Evolutionary conservation across 2,329 filamentous ascomycete species (phyloP), one percentile per base, ranked within the genome.

Genomic region (Cladosporium colombiae): DNA sequence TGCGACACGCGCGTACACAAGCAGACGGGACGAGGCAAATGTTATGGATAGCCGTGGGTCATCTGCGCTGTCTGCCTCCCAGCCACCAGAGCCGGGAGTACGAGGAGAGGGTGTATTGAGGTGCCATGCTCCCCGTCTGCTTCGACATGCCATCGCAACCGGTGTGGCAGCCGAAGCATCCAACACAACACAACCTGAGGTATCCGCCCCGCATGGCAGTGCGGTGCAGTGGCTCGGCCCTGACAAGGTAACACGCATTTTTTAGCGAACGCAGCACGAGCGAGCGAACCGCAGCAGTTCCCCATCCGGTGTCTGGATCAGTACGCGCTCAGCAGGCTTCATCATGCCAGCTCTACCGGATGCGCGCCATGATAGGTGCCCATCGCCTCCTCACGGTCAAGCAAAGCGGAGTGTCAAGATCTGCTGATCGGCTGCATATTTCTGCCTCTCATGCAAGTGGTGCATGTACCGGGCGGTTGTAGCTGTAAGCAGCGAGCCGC

Each of bases 291-390:
- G n/a, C 40, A 46, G 40, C 40, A 46, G 3, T 18, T 23, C n/a
- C 40, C 8, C 40, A 44, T 44, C 40, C 40, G 40, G 40, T 44
- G 40, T 44, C 40, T 21, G 40, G 18, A 53, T n/a, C 27, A 31
- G 29, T 33, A 55, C 52, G 52, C 52, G 52, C 52, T 55, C 52
- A 55, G 52, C 52, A 46, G 40, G 7, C 40, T 46, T 16, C 40
- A 21, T 46, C 52, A 55, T 55, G 52, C 52, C 52, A 55, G 31
- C 52, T 55, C 52, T 55, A 55, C 52, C 52, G 52, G 25, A 33
- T 23, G n/a, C 52, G 52, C 52, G 52, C 14, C 27, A 11, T 33
- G 27, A 55, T 33, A 55, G 52, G 52, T 33, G 18, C 8, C 31
- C 27, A 14, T 31, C 31, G 4, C 7, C 27, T 55, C 52, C 27